A percentile compares a stretch with the other conserved stretches of the same genome.
Conservation (phyloP, 306 rosid genomes). For the Hippophae rhamnoides region DNA sequence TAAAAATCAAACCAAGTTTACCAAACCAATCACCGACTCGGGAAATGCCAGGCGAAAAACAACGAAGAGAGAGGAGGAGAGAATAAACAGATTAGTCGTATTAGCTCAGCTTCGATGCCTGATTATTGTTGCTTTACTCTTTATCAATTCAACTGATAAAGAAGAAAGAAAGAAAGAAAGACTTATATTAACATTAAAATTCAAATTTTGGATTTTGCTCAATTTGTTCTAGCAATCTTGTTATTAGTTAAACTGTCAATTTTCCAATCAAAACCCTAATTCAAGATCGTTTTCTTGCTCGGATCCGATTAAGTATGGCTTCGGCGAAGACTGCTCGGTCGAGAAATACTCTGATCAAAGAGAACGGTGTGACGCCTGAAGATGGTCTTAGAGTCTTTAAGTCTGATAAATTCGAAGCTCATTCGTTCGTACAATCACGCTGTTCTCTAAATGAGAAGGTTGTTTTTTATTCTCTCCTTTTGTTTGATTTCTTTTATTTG, state of each 20-base stretch:
- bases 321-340: constrained; percentile 72
- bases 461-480: background rate
- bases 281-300: background rate
- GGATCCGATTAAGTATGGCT: constrained; percentile 41
- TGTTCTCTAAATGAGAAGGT: constrained; percentile 90
- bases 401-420: constrained; percentile 82
- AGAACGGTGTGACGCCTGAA: constrained; percentile 69
- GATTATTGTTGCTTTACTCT: background rate
- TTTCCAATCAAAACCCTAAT: background rate
- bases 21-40: no score
- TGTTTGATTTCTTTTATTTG: background rate
- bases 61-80: no score
- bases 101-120: constrained; percentile 2
- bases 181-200: background rate
- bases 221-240: background rate
- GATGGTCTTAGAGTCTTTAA: constrained; percentile 74
- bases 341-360: constrained; percentile 47
- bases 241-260: background rate
- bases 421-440: constrained; percentile 57
- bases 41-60: no score
- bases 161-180: no score
- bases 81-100: no score
- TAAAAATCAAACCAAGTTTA: no score
- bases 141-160: background rate
- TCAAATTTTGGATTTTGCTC: background rate